Evolutionary conservation across 1,139 yeast genomes (phyloP), one percentile per base, ranked within the genome.

Genomic region (Candida tropicalis): DNA sequence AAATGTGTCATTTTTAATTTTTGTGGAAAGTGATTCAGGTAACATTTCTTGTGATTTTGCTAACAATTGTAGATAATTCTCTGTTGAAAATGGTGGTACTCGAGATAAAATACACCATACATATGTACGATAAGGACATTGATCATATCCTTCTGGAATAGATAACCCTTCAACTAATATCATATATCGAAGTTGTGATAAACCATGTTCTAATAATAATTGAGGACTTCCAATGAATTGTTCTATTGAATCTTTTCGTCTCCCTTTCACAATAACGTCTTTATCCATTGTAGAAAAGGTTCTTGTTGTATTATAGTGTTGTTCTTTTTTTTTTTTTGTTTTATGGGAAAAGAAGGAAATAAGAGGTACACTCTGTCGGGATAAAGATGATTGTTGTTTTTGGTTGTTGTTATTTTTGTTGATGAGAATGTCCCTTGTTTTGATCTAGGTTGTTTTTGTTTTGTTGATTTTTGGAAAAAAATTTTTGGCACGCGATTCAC

Each of bases 1-100:
- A 56, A 89, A 89, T 1, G 96, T 87, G 58, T 90, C 97, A 61
- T 90, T 87, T 47, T 84, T 77, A 50, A 90, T 90, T 63, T 90
- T 90, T 40, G 78, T 74, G 48, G 82, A 81, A 3, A 82, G 72
- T 22, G 67, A 74, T 4, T 60, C 58, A 12, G 62, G 48, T 18
- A 73, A 55, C 0, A 68, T 61, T 4, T 79, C 73, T 2, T 87
- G 81, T 0, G 90, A 89, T 28, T 69, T 63, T 10, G 72, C 60
- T 1, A 90, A 74, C 22, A 87, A 64, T 10, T 73, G 65, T 25
- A 81, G 48, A 59, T 90, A 90, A 35, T 70, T 62, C 17, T 72
- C 68, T 1, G 81, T 67, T 7, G 81, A 71, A 37, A 77, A 72
- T 31, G 87, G 84, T 2, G 84, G 79, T 0, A 81, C 82, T 36